Conservation (phyloP, 1,284 basidiomycete genomes). For the Ganoderma sinense region DNA sequence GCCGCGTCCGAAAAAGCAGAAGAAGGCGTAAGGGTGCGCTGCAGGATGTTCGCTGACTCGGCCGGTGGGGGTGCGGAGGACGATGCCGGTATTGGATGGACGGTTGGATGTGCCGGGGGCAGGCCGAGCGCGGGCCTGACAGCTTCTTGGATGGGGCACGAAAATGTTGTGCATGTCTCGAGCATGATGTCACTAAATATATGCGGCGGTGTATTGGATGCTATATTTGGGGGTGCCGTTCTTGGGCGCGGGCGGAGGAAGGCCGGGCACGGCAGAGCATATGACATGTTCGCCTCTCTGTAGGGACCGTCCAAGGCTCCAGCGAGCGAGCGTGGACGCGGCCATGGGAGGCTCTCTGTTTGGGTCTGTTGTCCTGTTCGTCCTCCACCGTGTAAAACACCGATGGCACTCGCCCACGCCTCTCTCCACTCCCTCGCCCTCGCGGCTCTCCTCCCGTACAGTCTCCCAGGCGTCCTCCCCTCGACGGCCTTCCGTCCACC, state of each 20-base stretch:
- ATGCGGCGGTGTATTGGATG: constrained; percentile 25
- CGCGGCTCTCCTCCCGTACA: not conserved
- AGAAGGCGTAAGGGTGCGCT: constrained; percentile 54
- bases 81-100: not conserved
- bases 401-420: not conserved
- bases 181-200: constrained; percentile 24
- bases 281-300: not conserved
- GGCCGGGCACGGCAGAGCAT: constrained; percentile 1
- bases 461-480: constrained; percentile 18
- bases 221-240: constrained; percentile 18
- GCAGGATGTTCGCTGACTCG: not conserved
- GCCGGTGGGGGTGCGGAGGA: not conserved
- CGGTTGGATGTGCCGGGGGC: not conserved
- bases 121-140: not conserved
- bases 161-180: not conserved
- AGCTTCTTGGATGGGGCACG: not conserved
- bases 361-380: constrained; percentile 10
- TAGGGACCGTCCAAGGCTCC: not conserved
- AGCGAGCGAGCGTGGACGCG: not conserved
- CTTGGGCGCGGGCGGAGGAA: not conserved
- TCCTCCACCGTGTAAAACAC: not conserved
- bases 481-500: constrained; percentile 20
- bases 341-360: constrained; percentile 11
- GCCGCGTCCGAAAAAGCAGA: constrained; percentile 75
- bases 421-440: constrained; percentile 2